Percentiles rank a stretch among this genome's conserved stretches.
phyloP scores from a whole-genome alignment of 1,139 yeast species.

The Yamadazyma atmosphaerica region DNA sequence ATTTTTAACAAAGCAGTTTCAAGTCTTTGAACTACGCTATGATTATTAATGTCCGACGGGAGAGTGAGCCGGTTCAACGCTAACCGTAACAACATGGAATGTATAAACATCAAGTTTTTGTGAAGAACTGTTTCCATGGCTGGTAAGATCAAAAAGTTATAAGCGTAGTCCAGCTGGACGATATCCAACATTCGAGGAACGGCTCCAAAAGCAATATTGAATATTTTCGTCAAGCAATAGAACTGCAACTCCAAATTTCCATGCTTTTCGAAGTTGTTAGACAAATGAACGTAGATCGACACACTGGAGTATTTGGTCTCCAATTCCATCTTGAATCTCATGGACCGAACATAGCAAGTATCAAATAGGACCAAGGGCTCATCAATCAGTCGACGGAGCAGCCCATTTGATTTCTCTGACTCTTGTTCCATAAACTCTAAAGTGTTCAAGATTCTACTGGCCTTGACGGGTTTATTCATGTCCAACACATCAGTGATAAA shows the following conservation, averaged over 20 bases:
- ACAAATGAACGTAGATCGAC: constrained; percentile 28
- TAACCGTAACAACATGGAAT: constrained; percentile 16
- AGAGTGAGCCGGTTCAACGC: background rate
- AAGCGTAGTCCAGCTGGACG: constrained; percentile 3
- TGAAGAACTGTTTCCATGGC: constrained; percentile 28
- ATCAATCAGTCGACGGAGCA: background rate
- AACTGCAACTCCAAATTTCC: constrained; percentile 24
- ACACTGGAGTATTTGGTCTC: constrained; percentile 27
- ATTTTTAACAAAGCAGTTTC: constrained; percentile 1
- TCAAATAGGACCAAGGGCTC: background rate
- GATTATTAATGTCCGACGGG: background rate
- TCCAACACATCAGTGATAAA: constrained; percentile 4
- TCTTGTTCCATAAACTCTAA: constrained; percentile 1
- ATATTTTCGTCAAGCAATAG: constrained; percentile 30
- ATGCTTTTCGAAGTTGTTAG: constrained; percentile 29
- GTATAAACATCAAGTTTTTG: constrained; percentile 25
- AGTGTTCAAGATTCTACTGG: constrained; percentile 1
- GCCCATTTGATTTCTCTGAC: background rate
- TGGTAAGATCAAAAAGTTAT: constrained; percentile 33
- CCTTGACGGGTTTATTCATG: constrained; percentile 1
- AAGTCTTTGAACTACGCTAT: background rate
- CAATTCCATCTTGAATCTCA: constrained; percentile 21
- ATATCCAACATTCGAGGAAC: constrained; percentile 1
- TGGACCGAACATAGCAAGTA: background rate
- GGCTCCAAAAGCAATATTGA: constrained; percentile 18